Evolutionary conservation across 139 green algal genomes (phyloP).

Genomic region (Nannochloris sp.): DNA sequence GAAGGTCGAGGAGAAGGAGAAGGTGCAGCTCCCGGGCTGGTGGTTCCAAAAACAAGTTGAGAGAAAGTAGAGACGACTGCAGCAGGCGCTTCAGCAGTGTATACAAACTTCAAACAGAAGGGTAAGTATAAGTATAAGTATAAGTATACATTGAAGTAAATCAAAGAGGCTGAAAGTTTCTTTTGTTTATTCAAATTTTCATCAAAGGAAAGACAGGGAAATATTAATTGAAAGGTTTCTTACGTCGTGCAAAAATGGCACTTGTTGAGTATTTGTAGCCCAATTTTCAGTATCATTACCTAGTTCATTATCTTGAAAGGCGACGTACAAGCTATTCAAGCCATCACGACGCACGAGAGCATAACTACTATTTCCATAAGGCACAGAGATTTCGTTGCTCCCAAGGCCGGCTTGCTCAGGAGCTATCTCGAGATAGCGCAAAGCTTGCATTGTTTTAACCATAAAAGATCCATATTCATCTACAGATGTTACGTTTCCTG

Average conservation of each 20-base stretch:
- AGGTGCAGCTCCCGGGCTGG: too few species aligned
- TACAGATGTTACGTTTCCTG: background rate
- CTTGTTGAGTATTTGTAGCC: background rate
- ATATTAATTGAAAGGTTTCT: background rate
- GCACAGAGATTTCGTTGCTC: background rate
- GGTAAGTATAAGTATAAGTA: background rate
- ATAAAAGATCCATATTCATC: background rate
- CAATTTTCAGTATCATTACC: background rate
- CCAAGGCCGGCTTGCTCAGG: background rate
- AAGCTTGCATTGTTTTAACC: background rate
- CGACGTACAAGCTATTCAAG: background rate
- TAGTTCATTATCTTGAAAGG: background rate
- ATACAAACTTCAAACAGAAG: conserved; percentile 6
- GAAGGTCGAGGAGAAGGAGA: too few species aligned
- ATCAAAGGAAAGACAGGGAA: background rate
- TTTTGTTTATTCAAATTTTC: too few species aligned
- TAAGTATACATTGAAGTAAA: background rate
- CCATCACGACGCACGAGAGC: background rate
- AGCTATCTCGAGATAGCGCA: background rate
- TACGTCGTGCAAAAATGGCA: background rate
- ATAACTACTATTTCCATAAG: background rate
- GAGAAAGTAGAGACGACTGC: background rate
- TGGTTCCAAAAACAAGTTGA: background rate
- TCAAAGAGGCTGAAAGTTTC: too few species aligned
- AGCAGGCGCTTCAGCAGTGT: conserved; percentile 8